Evolutionary conservation across 2,329 filamentous ascomycete genomes (phyloP).

Genomic region (Orbilia quercus): DNA sequence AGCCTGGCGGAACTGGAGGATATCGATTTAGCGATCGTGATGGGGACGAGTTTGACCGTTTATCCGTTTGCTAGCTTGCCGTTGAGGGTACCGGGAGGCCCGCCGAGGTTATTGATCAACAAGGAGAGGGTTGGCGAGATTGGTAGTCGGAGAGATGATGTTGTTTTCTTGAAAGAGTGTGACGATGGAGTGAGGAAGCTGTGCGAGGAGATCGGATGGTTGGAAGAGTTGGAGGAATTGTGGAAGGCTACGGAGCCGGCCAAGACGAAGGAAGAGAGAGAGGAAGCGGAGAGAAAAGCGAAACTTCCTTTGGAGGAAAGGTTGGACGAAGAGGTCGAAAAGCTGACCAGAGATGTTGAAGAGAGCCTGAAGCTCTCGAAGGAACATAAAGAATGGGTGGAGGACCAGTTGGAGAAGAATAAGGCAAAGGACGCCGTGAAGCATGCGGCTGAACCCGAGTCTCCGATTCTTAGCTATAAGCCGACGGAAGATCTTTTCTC

Average conservation of each 20-base stretch:
- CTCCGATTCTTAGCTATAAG: conserved; percentile 30
- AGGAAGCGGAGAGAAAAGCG: conserved; percentile 46
- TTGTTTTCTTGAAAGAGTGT: conserved; percentile 83
- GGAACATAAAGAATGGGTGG: conserved; percentile 44
- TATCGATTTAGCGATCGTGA: conserved; percentile 82
- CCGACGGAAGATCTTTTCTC: not conserved
- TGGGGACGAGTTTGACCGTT: conserved; percentile 88
- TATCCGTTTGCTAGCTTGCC: conserved; percentile 90
- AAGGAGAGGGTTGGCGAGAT: conserved; percentile 82
- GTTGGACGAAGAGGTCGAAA: conserved; percentile 62
- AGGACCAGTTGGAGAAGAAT: conserved; percentile 26
- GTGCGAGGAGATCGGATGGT: conserved; percentile 84
- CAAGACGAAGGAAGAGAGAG: conserved; percentile 67
- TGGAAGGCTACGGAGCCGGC: conserved; percentile 69
- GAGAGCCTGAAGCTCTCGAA: conserved; percentile 58
- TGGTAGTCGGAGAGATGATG: conserved; percentile 82
- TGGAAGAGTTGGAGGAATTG: conserved; percentile 79
- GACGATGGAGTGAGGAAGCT: conserved; percentile 82
- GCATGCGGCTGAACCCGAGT: conserved; percentile 13
- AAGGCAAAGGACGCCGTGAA: not conserved
- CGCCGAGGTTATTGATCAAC: conserved; percentile 87
- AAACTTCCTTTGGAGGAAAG: conserved; percentile 33
- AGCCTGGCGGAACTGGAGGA: conserved; percentile 69
- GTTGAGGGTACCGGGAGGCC: conserved; percentile 69
- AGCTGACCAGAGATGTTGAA: conserved; percentile 62